Percentiles rank a stretch among this genome's conserved stretches.
Conservation (phyloP, 176 grass and related monocot species). For the Poa annua region DNA sequence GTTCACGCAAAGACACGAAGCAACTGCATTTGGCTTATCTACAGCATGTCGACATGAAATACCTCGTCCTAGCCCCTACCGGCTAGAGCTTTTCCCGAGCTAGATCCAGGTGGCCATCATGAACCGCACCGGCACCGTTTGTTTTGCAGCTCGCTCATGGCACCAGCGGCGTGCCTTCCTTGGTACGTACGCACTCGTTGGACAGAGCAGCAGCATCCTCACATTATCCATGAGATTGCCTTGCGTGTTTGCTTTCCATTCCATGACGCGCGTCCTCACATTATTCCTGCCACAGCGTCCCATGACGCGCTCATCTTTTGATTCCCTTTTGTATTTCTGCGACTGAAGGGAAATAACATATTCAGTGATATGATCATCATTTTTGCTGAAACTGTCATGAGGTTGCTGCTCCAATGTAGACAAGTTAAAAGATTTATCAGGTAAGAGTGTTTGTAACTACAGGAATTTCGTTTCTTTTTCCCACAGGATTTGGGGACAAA, state of each 20-base stretch:
- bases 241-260: conserved; percentile 15
- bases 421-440: neutral
- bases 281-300: conserved; percentile 33
- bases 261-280: neutral
- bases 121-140: neutral
- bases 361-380: neutral
- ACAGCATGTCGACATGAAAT: neutral
- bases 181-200: conserved; percentile 38
- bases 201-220: neutral
- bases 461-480: neutral
- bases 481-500: neutral
- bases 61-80: neutral
- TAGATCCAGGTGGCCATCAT: conserved; percentile 24
- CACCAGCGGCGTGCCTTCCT: neutral
- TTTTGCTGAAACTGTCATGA: neutral
- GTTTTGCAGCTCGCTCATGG: neutral
- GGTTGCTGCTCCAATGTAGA: neutral
- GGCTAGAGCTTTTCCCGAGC: neutral
- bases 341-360: too few species aligned
- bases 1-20: neutral
- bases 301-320: neutral
- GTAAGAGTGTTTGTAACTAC: neutral
- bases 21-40: neutral
- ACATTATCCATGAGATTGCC: too few species aligned
- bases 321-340: neutral